Evolutionary conservation across 352 stramenopile genomes (phyloP), one percentile per base, ranked within the genome.

Genomic region (Phytophthora pini): DNA sequence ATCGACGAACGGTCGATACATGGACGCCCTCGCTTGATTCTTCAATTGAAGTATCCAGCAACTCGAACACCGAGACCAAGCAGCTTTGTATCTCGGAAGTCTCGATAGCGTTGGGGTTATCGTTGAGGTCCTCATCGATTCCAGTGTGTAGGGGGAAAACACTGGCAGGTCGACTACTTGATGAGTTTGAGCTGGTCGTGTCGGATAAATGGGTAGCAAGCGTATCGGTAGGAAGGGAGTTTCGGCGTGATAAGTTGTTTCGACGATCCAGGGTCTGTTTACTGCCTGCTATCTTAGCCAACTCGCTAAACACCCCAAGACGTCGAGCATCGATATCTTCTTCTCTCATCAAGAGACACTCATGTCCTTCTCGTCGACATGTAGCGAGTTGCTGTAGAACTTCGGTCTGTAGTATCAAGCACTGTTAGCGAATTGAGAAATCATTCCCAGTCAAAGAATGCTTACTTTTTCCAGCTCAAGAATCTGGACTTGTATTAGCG

Each of bases 321-420:
- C 78, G 83, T 5, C 67, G 78, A 39, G 77, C 77, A 41, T 89
- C 66, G 1, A 80, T 53, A 27, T 94, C 85, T 76, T 94, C 85
- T 74, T 94, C 85, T 2, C 85, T 74, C 83, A 94, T 94, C 24
- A 61, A 48, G 0, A 94, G 60, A 6, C 65, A 38, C 40, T 91
- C 85, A 1, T 70, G 36, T 0, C 72, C 72, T 44, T 92, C 83
- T 5, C 62, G 66, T 9, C 72, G 69, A 41, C 65, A 79, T 1
- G 84, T 68, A 40, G 79, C 54, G 0, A 93, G 65, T 29, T 79
- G 58, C n/a, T 67, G 61, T 22, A 44, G 29, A 1, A 89, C 36
- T 22, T 79, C 72, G 3, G 53, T 27, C 63, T 87, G 39, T 26
- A 20, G 9, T n/a, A 58, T 17, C 9, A 15, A 22, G 15, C 26